These are phyloP conservation scores for Suillus sp. DNA, from an alignment of 768 basidiomycete species.

Conservation along the genomic window DNA sequence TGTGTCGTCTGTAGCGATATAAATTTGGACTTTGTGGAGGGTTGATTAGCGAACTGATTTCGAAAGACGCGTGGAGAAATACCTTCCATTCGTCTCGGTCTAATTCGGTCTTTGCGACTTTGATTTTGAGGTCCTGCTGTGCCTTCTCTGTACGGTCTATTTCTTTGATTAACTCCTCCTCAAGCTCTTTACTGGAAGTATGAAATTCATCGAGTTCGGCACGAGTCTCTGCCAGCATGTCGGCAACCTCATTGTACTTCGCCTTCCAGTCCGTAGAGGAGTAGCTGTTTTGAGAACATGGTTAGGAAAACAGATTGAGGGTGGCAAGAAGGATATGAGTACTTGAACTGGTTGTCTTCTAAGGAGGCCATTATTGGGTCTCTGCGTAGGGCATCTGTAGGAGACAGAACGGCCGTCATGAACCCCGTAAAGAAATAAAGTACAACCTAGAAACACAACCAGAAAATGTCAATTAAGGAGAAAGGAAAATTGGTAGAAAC, in stretches of 20 bases:
- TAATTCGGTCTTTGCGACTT: conserved; percentile 65
- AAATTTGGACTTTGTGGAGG: conserved; percentile 64
- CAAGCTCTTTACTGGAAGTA: conserved; percentile 84
- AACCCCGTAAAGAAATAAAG: conserved; percentile 22
- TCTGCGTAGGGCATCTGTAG: conserved; percentile 59
- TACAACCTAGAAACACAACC: conserved; percentile 27
- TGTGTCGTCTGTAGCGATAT: conserved; percentile 87
- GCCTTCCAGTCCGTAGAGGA: conserved; percentile 70
- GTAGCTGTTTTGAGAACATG: conserved; percentile 45
- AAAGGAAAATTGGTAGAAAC: conserved; percentile 19
- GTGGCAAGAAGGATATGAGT: conserved; percentile 23
- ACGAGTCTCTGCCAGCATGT: conserved; percentile 83
- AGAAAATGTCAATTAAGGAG: conserved; percentile 12
- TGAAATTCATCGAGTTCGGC: conserved; percentile 88
- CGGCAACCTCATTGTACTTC: conserved; percentile 80
- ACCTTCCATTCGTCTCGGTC: conserved; percentile 97
- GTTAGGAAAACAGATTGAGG: conserved; percentile 18
- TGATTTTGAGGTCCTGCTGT: conserved; percentile 77
- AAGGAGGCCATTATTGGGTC: conserved; percentile 58
- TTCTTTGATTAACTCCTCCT: conserved; percentile 91
- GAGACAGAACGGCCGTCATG: conserved; percentile 69
- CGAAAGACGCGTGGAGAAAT: conserved; percentile 24
- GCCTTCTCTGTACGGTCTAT: conserved; percentile 85
- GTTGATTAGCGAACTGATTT: conserved; percentile 8
- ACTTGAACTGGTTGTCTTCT: conserved; percentile 70